Evolutionary conservation across 176 grass and related monocot species (phyloP).

Genomic region (Musa schizocarpa): DNA sequence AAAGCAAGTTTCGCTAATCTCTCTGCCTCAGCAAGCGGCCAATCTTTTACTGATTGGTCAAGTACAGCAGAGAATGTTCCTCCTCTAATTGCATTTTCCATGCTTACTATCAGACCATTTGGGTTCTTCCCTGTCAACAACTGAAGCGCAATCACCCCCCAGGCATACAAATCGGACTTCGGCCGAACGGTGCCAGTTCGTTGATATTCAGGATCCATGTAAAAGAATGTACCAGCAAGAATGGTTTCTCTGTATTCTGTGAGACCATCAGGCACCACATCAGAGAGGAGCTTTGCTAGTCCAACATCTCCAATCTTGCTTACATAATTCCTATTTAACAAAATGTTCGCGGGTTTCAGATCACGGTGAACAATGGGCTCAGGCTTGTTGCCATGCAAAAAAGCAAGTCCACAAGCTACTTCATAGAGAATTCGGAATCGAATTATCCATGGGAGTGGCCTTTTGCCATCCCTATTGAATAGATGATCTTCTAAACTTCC

Average conservation of each 20-base stretch:
- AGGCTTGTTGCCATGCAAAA: slow-evolving; percentile 68
- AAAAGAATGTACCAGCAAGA: slow-evolving; percentile 67
- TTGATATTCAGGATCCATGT: slow-evolving; percentile 95
- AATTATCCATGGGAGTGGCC: slow-evolving; percentile 60
- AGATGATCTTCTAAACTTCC: slow-evolving; percentile 77
- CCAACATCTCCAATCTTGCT: slow-evolving; percentile 93
- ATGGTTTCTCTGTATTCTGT: slow-evolving; percentile 86
- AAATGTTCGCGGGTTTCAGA: slow-evolving; percentile 86
- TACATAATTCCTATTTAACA: slow-evolving; percentile 67
- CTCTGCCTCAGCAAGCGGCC: slow-evolving; percentile 55
- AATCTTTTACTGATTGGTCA: slow-evolving; percentile 48
- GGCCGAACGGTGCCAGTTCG: slow-evolving; percentile 77
- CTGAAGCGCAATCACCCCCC: slow-evolving; percentile 75
- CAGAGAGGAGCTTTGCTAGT: slow-evolving; percentile 60
- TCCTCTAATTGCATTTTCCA: slow-evolving; percentile 39
- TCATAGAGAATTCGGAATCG: slow-evolving; percentile 74
- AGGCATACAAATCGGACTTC: slow-evolving; percentile 82
- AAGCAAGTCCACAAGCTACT: slow-evolving; percentile 65
- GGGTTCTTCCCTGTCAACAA: slow-evolving; percentile 53
- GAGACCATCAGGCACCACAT: slow-evolving; percentile 63
- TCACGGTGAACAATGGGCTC: slow-evolving; percentile 92
- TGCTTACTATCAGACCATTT: slow-evolving; percentile 39
- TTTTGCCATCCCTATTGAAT: slow-evolving; percentile 24
- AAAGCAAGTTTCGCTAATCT: slow-evolving; percentile 61
- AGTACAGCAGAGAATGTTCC: slow-evolving; percentile 36